Percentiles rank a stretch among this genome's conserved stretches.
These are phyloP conservation scores for Neofusicoccum kwambonambiense DNA, from an alignment of 2,329 filamentous ascomycete species.

Conservation along the genomic window DNA sequence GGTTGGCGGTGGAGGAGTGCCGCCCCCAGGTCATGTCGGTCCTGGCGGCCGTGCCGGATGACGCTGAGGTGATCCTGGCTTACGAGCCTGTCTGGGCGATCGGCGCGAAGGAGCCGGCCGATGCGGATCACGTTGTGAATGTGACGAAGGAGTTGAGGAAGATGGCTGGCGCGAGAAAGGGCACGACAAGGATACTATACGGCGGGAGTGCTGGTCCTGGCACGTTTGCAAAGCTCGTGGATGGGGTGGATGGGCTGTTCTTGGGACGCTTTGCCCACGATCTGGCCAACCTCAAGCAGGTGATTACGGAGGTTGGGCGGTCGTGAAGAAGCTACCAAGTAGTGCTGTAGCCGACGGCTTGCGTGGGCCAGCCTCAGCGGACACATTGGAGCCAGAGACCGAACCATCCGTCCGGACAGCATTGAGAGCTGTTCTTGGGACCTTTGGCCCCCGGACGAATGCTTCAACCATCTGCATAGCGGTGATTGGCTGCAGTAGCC, in stretches of 20 bases:
- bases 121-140: slow-evolving; percentile 67
- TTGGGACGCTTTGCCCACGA: slow-evolving; percentile 80
- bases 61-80: slow-evolving; percentile 71
- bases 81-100: slow-evolving; percentile 93
- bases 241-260: slow-evolving; percentile 76
- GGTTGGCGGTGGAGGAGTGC: slow-evolving; percentile 65
- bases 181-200: slow-evolving; percentile 69
- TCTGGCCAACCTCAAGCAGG: slow-evolving; percentile 66
- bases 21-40: slow-evolving; percentile 64
- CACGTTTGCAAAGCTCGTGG: slow-evolving; percentile 65
- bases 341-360: no score
- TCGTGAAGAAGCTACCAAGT: slow-evolving; percentile 20
- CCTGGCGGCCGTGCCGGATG: slow-evolving; percentile 58
- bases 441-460: no score
- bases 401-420: no score
- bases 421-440: no score
- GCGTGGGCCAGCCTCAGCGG: no score
- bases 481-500: no score
- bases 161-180: slow-evolving; percentile 52
- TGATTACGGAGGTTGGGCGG: slow-evolving; percentile 67
- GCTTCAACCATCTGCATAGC: no score
- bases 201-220: slow-evolving; percentile 82
- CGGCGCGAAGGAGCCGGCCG: slow-evolving; percentile 69
- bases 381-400: no score
- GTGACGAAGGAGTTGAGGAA: slow-evolving; percentile 67